Percentiles rank a stretch among this genome's conserved stretches.
These are phyloP conservation scores for Pseudogymnoascus sp. DNA, from an alignment of 2,329 filamentous ascomycete genomes.

Conservation along the genomic window DNA sequence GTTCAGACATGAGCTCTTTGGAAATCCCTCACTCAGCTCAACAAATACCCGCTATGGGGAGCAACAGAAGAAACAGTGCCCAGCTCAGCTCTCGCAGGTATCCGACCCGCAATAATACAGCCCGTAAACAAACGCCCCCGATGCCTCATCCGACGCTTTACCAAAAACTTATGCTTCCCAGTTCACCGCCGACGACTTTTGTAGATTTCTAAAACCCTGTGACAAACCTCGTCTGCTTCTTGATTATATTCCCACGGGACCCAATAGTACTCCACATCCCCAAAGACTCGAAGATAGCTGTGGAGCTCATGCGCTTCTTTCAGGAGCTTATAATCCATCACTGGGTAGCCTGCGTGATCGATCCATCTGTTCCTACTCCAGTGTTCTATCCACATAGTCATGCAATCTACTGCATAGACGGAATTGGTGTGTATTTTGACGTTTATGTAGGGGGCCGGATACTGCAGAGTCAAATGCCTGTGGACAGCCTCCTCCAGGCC, in stretches of 20 bases:
- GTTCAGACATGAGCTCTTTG: neutral
- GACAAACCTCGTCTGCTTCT: too few relatives aligned
- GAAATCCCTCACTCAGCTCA: neutral
- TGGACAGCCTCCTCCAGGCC: conserved; percentile 39
- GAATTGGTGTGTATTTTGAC: conserved; percentile 31
- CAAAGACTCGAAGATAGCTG: conserved; percentile 20
- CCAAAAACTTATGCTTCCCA: neutral
- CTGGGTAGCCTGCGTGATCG: conserved; percentile 23
- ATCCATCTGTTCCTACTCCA: conserved; percentile 29
- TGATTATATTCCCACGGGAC: too few relatives aligned
- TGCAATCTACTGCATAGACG: conserved; percentile 28
- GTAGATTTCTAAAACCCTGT: too few relatives aligned
- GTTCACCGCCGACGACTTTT: too few relatives aligned
- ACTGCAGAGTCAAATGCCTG: conserved; percentile 17
- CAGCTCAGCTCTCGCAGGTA: neutral
- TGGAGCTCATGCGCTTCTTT: conserved; percentile 23
- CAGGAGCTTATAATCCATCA: conserved; percentile 32
- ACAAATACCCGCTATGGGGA: neutral
- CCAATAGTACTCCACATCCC: conserved; percentile 23
- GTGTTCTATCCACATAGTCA: conserved; percentile 25
- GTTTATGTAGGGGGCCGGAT: conserved; percentile 13
- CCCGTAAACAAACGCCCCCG: neutral
- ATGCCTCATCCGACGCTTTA: neutral
- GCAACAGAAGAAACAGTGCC: neutral
- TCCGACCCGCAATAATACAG: neutral